phyloP scores from a whole-genome alignment of 345 rosid genomes.

The Eucalyptus lansdowneana region DNA sequence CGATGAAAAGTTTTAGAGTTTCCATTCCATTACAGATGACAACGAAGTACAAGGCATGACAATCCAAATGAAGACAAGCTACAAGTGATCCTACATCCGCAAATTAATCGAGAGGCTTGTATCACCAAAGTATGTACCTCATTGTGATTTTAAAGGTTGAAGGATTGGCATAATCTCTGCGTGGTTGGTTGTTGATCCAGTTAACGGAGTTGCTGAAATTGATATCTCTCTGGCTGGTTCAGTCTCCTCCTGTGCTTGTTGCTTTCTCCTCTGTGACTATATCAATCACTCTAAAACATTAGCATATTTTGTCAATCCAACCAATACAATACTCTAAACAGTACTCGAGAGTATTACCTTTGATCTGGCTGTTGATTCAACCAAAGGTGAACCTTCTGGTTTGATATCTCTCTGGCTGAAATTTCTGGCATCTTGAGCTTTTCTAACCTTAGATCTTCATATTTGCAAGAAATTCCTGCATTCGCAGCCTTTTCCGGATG shows the following conservation, averaged over 20 bases:
- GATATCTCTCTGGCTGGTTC: neutral
- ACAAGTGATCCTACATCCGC: neutral
- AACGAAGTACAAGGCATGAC: neutral
- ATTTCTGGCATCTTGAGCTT: neutral
- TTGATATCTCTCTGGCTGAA: neutral
- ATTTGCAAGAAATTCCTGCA: neutral
- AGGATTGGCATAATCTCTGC: neutral
- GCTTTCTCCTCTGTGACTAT: neutral
- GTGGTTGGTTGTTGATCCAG: neutral
- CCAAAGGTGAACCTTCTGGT: neutral
- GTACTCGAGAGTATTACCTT: neutral
- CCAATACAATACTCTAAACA: neutral
- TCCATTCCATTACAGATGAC: neutral
- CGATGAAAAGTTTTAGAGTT: neutral
- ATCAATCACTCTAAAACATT: neutral
- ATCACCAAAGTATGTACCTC: neutral
- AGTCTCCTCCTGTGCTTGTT: neutral
- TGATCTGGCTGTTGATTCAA: neutral
- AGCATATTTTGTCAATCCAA: neutral
- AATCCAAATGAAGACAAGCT: neutral
- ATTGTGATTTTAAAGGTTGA: neutral
- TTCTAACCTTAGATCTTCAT: neutral
- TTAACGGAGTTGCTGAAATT: neutral
- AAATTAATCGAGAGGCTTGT: neutral
- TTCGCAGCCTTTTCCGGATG: fast-evolving